Percentiles rank a stretch among this genome's conserved stretches.
These are phyloP conservation scores for Babesia sp. DNA, from an alignment of 169 alveolate genomes.

Conservation along the genomic window DNA sequence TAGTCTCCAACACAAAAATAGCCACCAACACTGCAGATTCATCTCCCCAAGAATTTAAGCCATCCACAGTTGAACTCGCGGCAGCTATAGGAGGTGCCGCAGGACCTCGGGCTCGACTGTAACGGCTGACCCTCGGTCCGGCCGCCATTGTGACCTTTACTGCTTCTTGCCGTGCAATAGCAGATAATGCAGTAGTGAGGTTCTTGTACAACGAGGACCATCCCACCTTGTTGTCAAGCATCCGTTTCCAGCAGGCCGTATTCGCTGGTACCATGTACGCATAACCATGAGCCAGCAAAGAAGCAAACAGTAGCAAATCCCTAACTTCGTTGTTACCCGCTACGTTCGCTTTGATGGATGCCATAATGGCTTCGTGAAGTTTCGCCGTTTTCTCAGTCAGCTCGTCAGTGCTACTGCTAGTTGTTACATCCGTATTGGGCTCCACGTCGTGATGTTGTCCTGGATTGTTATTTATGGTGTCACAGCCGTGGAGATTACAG, in stretches of 20 bases:
- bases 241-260: neutral
- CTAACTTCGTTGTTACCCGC: neutral
- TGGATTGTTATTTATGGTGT: neutral
- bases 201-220: slow-evolving; percentile 7
- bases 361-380: slow-evolving; percentile 3
- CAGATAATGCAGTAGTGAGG: neutral
- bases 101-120: neutral
- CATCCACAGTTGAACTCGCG: neutral
- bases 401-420: neutral
- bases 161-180: slow-evolving; percentile 2
- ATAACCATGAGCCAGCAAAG: slow-evolving; percentile 11
- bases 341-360: neutral
- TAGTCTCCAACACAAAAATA: neutral
- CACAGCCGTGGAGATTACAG: neutral
- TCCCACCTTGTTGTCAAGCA: slow-evolving; percentile 10
- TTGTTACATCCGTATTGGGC: too few species aligned
- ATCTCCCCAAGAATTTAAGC: slow-evolving; percentile 8
- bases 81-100: neutral
- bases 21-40: slow-evolving; percentile 23
- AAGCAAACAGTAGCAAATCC: slow-evolving; percentile 2
- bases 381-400: neutral
- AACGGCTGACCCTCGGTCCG: slow-evolving; percentile 13
- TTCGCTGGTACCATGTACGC: slow-evolving; percentile 15
- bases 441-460: neutral
- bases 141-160: slow-evolving; percentile 18